Evolutionary conservation across 2,329 filamentous ascomycete genomes (phyloP).

Genomic region (Fusarium nanum): DNA sequence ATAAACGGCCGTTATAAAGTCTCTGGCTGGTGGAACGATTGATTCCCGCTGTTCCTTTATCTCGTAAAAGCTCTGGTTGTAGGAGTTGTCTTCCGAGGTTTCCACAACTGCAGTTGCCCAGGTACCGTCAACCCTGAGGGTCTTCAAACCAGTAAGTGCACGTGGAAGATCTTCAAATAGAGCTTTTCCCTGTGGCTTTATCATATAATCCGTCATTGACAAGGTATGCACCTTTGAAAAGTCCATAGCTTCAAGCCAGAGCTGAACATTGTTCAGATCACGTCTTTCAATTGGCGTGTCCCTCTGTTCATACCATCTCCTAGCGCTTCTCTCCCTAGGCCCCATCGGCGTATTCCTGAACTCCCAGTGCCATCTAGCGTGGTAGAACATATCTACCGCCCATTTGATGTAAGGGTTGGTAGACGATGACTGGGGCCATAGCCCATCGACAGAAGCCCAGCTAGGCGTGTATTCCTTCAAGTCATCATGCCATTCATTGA

Average conservation of each 20-base stretch:
- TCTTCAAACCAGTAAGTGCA: not conserved
- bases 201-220: not conserved
- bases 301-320: conserved; percentile 6
- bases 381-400: conserved; percentile 3
- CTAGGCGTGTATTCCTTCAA: too few relatives aligned
- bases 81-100: too few relatives aligned
- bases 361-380: conserved; percentile 2
- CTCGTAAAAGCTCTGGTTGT: too few relatives aligned
- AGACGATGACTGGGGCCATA: conserved; percentile 19
- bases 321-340: too few relatives aligned
- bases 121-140: not conserved
- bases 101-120: not conserved
- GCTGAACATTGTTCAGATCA: conserved; percentile 18
- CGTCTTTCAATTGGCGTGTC: not conserved
- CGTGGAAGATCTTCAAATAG: not conserved
- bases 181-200: not conserved
- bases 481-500: too few relatives aligned
- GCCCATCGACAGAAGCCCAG: conserved; percentile 6
- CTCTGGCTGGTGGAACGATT: not conserved
- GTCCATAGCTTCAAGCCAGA: conserved; percentile 34
- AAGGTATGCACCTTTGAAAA: conserved; percentile 27
- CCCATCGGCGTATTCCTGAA: too few relatives aligned
- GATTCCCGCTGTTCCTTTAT: not conserved
- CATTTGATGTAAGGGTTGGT: not conserved
- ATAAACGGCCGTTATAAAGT: conserved; percentile 4